phyloP scores from a whole-genome alignment of 2,329 filamentous ascomycete species.

The Aspergillus pseudoviridinutans region DNA sequence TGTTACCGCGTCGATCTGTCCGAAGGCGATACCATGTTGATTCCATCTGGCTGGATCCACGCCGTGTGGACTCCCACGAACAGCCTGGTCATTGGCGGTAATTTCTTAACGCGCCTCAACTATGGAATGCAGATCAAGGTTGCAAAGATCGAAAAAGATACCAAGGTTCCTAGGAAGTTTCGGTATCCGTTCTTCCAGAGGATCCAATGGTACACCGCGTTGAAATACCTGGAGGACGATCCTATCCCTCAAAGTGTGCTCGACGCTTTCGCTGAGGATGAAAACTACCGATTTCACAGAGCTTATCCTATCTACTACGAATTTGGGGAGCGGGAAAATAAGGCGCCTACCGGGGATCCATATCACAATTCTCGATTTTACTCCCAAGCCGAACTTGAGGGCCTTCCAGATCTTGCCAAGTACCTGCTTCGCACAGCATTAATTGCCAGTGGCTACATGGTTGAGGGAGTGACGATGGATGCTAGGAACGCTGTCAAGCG shows the following conservation, averaged over 20 bases:
- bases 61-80: slow-evolving; percentile 68
- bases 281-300: slow-evolving; percentile 51
- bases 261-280: slow-evolving; percentile 53
- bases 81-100: slow-evolving; percentile 67
- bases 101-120: slow-evolving; percentile 63
- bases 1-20: slow-evolving; percentile 64
- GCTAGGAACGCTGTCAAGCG: slow-evolving; percentile 57
- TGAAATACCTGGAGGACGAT: slow-evolving; percentile 62
- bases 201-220: slow-evolving; percentile 64
- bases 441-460: slow-evolving; percentile 54
- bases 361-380: slow-evolving; percentile 60
- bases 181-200: slow-evolving; percentile 66
- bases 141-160: slow-evolving; percentile 63
- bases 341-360: slow-evolving; percentile 48
- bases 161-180: slow-evolving; percentile 62
- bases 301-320: slow-evolving; percentile 56
- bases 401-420: slow-evolving; percentile 55
- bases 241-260: slow-evolving; percentile 57
- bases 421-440: slow-evolving; percentile 62
- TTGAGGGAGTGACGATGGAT: slow-evolving; percentile 58
- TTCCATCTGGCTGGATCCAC: slow-evolving; percentile 69
- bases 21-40: slow-evolving; percentile 66
- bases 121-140: slow-evolving; percentile 65
- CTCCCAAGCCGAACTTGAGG: slow-evolving; percentile 59
- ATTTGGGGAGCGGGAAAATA: slow-evolving; percentile 51